These are phyloP conservation scores for Naganishia cerealis DNA, from an alignment of 1,284 basidiomycete genomes.

Conservation along the genomic window DNA sequence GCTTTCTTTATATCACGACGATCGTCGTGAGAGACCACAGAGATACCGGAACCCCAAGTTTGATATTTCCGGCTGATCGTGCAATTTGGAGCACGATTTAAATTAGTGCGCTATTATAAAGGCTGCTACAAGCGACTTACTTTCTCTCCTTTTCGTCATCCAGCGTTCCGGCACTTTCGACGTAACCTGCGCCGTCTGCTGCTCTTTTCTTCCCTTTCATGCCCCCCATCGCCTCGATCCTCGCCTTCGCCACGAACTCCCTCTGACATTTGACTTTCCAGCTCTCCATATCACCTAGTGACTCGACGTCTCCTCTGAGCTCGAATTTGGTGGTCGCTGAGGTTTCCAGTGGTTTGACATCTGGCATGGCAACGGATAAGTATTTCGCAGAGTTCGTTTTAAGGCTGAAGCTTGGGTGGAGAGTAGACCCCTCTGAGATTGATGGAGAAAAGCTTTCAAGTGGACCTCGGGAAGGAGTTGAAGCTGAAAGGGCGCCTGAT, in stretches of 20 bases:
- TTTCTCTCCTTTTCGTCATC: conserved; percentile 54
- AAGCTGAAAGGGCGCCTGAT: conserved; percentile 48
- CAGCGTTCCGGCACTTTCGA: conserved; percentile 56
- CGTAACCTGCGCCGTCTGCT: conserved; percentile 71
- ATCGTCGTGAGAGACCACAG: conserved; percentile 59
- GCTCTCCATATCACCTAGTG: conserved; percentile 73
- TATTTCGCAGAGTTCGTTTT: conserved; percentile 42
- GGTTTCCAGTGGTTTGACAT: conserved; percentile 30
- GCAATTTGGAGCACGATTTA: neutral
- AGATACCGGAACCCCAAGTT: conserved; percentile 80
- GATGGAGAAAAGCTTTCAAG: conserved; percentile 51
- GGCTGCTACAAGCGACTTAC: conserved; percentile 43
- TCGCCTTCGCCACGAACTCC: conserved; percentile 82
- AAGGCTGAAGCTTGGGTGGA: conserved; percentile 42
- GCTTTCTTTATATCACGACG: conserved; percentile 77
- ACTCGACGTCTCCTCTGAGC: conserved; percentile 77
- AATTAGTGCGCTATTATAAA: neutral
- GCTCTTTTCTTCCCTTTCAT: conserved; percentile 57
- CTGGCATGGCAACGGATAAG: conserved; percentile 41
- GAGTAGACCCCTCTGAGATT: conserved; percentile 32
- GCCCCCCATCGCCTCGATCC: conserved; percentile 72
- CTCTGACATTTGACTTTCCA: conserved; percentile 87
- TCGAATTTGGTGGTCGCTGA: conserved; percentile 57
- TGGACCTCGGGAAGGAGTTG: conserved; percentile 51
- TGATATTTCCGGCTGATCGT: conserved; percentile 69